Evolutionary conservation across 352 stramenopile species (phyloP), one percentile per base, ranked within the genome.

Genomic region (Pythium insidiosum): DNA sequence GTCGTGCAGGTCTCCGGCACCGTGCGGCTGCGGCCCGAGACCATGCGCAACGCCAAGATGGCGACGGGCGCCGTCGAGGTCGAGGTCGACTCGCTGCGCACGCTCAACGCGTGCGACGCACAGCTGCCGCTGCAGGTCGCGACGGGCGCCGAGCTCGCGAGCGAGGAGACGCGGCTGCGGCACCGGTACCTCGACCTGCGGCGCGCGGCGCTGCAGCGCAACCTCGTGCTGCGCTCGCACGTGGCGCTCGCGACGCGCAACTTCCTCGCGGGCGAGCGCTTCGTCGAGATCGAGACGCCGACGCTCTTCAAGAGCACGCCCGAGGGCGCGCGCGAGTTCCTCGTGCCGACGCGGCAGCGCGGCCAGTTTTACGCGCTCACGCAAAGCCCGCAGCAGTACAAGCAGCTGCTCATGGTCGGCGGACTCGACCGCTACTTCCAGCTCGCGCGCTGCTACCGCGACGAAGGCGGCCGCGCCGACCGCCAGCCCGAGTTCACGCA

Each of bases 301-400:
- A 88, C 80, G 39, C 63, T 95, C 15, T 94, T 94, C 51, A 94
- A 92, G 58, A 85, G 67, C 48, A 95, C 82, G 18, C 84, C 84
- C 1, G 84, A 95, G 61, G 84, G 84, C 1, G 82, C 84, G 3
- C 58, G 84, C 9, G 84, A 95, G 60, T 95, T 94, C 33, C 50
- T 95, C 5, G 82, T 95, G 33, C 84, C 82, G 1, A 88, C 79
- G 11, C 60, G 79, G 21, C 78, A 56, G 9, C 54, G 65, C 43
- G 76, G 75, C 5, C 62, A 75, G 50, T 90, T 91, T 48, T 96
- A 94, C 41, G 86, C 86, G 18, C 63, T 96, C 25, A 87, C 78
- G 26, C 86, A 96, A 54, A 94, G 78, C 51, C 86, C 86, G 13
- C 86, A 96, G 58, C 84, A 95, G 59, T 95, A 95, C 74, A 96